Base-by-base conservation (phyloP, 2,329 filamentous ascomycete species). In the Elsinoe fawcettii region DNA sequence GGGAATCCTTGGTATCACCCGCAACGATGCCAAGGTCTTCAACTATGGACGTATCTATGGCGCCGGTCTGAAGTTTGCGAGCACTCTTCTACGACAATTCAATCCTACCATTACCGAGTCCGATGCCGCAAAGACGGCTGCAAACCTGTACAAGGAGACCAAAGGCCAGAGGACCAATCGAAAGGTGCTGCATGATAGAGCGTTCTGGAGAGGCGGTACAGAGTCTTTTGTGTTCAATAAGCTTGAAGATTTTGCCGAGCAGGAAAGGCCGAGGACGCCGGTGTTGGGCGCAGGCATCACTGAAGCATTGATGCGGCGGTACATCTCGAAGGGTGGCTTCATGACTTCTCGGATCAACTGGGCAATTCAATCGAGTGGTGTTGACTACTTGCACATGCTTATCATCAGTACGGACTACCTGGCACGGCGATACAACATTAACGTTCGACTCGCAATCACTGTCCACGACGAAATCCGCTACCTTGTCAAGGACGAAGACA, bases 41-140 rank as follows among this genome's bases (percentile, higher is more conserved):
- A 99, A 99, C 70, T 99, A 99, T 65, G 95, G 95, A 6, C 88
- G 95, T 39, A 99, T 99, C 51, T 99, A 99, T 67, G 95, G 93
- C n/a, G 95, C 93, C 3, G 95, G 93, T 0, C 75, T 97, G 53
- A 95, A 90, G 64, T 99, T 99, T 67, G 93, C 93, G 0, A 85
- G 87, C 2, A 95, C 89, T 8, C 77, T 99, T 1, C 80, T 99
- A 1, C 83, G 91, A 6, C 93, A 97, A 67, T 99, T 99, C 75
- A 96, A 97, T 65, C 90, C 92, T 1, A 79, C 74, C 18, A 75
- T 99, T 32, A 86, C 86, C 0, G 93, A 97, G 65, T 76, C 80
- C 27, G 79, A 96, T 71, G 95, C 93, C 0, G 76, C 81, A 20
- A 77, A 83, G 20, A 89, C 86, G 20, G 91, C 93, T 0, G 80